phyloP scores from a whole-genome alignment of 2,329 filamentous ascomycete species.

The Aspergillus fumigatiaffinis region DNA sequence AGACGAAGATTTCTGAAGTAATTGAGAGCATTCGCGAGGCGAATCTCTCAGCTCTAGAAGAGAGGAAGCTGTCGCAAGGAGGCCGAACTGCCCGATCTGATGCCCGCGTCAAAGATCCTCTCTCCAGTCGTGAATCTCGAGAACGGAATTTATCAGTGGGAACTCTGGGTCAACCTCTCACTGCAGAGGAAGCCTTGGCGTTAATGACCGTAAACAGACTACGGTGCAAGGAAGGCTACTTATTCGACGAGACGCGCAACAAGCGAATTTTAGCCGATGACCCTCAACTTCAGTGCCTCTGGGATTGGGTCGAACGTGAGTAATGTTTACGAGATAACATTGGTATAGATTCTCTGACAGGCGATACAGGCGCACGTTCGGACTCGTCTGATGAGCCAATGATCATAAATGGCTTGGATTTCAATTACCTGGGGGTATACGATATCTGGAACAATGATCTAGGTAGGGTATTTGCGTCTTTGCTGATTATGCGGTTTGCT shows the following conservation, averaged over 20 bases:
- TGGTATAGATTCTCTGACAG: background rate
- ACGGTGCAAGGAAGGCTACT: slow-evolving; percentile 53
- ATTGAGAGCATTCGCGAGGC: slow-evolving; percentile 27
- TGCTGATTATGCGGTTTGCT: slow-evolving; percentile 2
- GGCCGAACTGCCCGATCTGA: slow-evolving; percentile 2
- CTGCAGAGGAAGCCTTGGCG: slow-evolving; percentile 38
- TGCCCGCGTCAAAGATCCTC: slow-evolving; percentile 11
- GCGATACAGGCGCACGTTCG: slow-evolving; percentile 33
- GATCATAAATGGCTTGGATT: slow-evolving; percentile 53
- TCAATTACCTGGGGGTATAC: slow-evolving; percentile 59
- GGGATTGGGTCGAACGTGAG: slow-evolving; percentile 55
- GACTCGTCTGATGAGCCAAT: slow-evolving; percentile 48
- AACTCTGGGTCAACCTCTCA: slow-evolving; percentile 25
- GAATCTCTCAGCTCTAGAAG: slow-evolving; percentile 15
- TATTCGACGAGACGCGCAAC: slow-evolving; percentile 54
- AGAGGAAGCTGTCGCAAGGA: background rate
- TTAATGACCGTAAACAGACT: slow-evolving; percentile 39
- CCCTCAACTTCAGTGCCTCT: slow-evolving; percentile 54
- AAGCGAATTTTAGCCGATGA: slow-evolving; percentile 54
- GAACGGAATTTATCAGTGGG: slow-evolving; percentile 33
- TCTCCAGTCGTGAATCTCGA: slow-evolving; percentile 38
- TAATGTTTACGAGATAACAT: slow-evolving; percentile 1
- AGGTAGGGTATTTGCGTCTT: slow-evolving; percentile 30
- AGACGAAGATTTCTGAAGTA: slow-evolving; percentile 26
- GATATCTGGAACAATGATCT: slow-evolving; percentile 57